Conservation (phyloP, 495 filamentous ascomycete genomes). For the Neurospora pannonica region DNA sequence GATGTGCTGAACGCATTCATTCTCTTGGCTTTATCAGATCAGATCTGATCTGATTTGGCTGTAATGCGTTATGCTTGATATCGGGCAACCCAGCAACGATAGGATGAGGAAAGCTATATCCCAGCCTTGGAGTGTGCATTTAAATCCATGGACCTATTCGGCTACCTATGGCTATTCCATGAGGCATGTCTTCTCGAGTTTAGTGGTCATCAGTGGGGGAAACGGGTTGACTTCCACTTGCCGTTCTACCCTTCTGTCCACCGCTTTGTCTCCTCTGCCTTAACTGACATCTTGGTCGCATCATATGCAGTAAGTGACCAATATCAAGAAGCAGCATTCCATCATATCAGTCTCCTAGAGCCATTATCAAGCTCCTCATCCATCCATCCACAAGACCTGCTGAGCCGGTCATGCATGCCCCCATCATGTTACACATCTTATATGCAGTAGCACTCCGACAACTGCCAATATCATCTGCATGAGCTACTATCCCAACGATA, state of each 20-base stretch:
- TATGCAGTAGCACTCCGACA: background rate
- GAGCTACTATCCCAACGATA: background rate
- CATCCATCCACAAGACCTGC: background rate
- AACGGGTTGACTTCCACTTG: background rate
- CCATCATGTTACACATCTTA: background rate
- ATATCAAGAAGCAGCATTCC: background rate
- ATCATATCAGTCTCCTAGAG: background rate
- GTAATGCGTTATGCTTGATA: background rate
- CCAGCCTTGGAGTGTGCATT: background rate
- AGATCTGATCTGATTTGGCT: background rate
- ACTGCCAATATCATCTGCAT: slow-evolving; percentile 1
- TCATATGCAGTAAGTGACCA: background rate
- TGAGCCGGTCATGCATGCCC: background rate
- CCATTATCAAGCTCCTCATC: background rate
- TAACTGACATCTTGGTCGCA: background rate
- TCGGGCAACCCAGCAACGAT: background rate
- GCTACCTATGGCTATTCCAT: background rate
- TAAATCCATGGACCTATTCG: background rate
- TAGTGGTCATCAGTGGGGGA: background rate
- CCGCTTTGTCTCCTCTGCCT: background rate
- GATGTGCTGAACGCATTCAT: background rate
- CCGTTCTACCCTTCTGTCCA: background rate
- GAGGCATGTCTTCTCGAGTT: background rate
- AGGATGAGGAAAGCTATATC: background rate
- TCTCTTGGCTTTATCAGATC: background rate